Percentiles rank a stretch among this genome's conserved stretches.
Evolutionary conservation across 805 yeast species (phyloP).

Genomic region (Ogataea kodamae): DNA sequence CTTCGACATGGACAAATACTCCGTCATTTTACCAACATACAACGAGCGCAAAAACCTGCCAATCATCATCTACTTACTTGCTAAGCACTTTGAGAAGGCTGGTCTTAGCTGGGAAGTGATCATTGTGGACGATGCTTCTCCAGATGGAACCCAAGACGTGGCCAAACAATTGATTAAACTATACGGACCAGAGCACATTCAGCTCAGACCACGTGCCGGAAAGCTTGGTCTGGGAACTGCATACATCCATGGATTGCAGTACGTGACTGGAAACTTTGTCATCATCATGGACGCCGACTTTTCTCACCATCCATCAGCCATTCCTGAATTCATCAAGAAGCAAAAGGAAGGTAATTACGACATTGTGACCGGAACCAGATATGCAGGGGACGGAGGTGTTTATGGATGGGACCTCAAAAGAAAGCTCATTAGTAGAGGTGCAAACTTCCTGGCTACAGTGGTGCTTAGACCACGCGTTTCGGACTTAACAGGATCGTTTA

Average conservation of each 20-base stretch:
- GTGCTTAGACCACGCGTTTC: conserved; percentile 69
- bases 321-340: conserved; percentile 67
- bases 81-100: conserved; percentile 57
- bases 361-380: conserved; percentile 56
- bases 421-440: conserved; percentile 74
- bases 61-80: conserved; percentile 63
- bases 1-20: conserved; percentile 46
- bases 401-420: conserved; percentile 83
- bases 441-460: conserved; percentile 71
- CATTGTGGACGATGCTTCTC: conserved; percentile 76
- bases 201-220: conserved; percentile 69
- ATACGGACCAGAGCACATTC: conserved; percentile 58
- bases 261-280: conserved; percentile 68
- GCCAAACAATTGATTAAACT: conserved; percentile 56
- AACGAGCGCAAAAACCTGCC: conserved; percentile 71
- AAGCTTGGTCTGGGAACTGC: conserved; percentile 80
- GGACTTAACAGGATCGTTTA: conserved; percentile 74
- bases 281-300: conserved; percentile 84
- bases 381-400: conserved; percentile 79
- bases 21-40: conserved; percentile 74
- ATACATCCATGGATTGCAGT: conserved; percentile 71
- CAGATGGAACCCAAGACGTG: conserved; percentile 76
- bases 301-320: conserved; percentile 77
- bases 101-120: conserved; percentile 70
- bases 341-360: conserved; percentile 52